Conservation (phyloP, 139 green algal genomes). For the Chlamydomonas incerta region DNA sequence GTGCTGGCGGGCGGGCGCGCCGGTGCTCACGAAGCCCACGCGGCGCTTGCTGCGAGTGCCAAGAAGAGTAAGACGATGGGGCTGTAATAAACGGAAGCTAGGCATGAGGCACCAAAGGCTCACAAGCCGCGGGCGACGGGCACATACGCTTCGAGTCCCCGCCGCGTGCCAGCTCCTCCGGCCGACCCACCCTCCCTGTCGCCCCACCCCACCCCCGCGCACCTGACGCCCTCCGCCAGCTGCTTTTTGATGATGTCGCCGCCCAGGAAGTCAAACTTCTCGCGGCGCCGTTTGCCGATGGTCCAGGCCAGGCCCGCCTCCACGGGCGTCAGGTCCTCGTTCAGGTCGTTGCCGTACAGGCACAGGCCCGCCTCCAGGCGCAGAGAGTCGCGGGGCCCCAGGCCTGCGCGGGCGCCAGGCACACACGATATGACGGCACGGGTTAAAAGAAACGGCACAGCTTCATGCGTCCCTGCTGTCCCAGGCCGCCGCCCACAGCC, state of each 20-base stretch:
- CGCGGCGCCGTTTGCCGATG: conserved; percentile 90
- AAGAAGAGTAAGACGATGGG: too few species aligned
- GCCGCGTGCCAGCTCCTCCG: not conserved
- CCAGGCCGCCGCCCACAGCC: not conserved
- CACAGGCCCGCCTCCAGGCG: conserved; percentile 98
- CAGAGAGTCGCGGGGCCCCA: conserved; percentile 94
- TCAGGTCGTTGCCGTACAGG: conserved; percentile 98
- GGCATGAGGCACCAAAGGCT: too few species aligned
- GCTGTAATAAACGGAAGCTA: too few species aligned
- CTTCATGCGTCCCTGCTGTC: not conserved
- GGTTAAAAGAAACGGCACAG: too few species aligned
- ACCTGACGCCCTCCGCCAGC: conserved; percentile 86
- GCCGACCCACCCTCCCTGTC: not conserved
- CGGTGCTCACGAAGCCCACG: conserved; percentile 92
- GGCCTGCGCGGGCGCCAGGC: conserved; percentile 71
- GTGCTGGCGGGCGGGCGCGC: conserved; percentile 90
- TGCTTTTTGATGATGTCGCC: conserved; percentile 95
- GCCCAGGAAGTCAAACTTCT: conserved; percentile 94
- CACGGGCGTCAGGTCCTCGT: conserved; percentile 93
- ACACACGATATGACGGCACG: too few species aligned
- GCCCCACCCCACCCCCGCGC: not conserved
- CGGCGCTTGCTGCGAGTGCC: conserved; percentile 65
- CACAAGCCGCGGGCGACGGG: too few species aligned
- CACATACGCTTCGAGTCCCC: too few species aligned
- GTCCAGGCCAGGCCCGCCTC: conserved; percentile 99